These are phyloP conservation scores for Dactylonectria macrodidyma DNA, from an alignment of 2,329 filamentous ascomycete genomes.

Conservation along the genomic window DNA sequence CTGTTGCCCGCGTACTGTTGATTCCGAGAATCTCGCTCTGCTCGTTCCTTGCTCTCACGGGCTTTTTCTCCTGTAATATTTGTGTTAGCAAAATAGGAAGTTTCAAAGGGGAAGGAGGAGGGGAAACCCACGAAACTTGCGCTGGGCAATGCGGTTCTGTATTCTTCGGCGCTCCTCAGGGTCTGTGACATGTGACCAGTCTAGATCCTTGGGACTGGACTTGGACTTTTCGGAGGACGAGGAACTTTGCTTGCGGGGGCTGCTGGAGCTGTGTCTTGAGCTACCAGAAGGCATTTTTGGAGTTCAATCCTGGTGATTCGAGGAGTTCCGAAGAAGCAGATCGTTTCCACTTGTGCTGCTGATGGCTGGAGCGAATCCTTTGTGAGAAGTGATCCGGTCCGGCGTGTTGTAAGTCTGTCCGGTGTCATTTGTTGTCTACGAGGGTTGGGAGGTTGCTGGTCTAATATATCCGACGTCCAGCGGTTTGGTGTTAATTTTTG, in stretches of 20 bases:
- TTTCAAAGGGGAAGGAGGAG: background rate
- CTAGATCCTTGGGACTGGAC: slow-evolving; percentile 64
- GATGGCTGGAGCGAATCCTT: slow-evolving; percentile 3
- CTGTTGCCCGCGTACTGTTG: slow-evolving; percentile 73
- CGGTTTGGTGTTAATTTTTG: no score
- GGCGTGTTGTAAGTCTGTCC: slow-evolving; percentile 35
- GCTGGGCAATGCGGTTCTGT: slow-evolving; percentile 82
- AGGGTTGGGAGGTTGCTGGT: slow-evolving; percentile 20
- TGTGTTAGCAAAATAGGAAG: slow-evolving; percentile 21
- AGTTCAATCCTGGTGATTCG: slow-evolving; percentile 21
- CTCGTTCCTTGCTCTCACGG: slow-evolving; percentile 76
- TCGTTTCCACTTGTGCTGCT: slow-evolving; percentile 36
- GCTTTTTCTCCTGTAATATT: slow-evolving; percentile 74
- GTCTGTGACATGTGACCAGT: slow-evolving; percentile 80
- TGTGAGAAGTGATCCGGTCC: slow-evolving; percentile 35
- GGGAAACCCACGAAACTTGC: slow-evolving; percentile 77
- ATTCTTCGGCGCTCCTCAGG: slow-evolving; percentile 80
- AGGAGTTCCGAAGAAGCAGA: slow-evolving; percentile 27
- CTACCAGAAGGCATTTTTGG: slow-evolving; percentile 43
- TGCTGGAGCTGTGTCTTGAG: slow-evolving; percentile 43
- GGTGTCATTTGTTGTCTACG: slow-evolving; percentile 17
- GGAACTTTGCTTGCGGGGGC: slow-evolving; percentile 46
- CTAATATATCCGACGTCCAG: slow-evolving; percentile 29
- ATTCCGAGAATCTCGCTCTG: slow-evolving; percentile 75
- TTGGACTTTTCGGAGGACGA: slow-evolving; percentile 57